Evolutionary conservation across 495 filamentous ascomycete genomes (phyloP), one percentile per base, ranked within the genome.

Genomic region (Trichoderma asperelloides): DNA sequence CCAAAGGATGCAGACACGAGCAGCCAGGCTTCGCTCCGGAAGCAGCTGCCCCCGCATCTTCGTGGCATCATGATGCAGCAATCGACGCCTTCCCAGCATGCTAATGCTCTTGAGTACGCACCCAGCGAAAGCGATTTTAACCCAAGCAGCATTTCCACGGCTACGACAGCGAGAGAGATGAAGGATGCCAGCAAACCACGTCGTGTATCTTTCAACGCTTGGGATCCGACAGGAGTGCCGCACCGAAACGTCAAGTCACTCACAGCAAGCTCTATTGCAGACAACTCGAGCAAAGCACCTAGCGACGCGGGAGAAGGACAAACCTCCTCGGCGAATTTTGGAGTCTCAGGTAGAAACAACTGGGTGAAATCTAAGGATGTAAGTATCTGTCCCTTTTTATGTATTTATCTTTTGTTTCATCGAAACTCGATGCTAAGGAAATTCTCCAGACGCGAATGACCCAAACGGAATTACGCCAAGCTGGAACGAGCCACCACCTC

Each of bases 61-160:
- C 64, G 41, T 8, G 33, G 33, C 9, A 7, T n/a, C 40, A 1
- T 21, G 2, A 7, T 47, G n/a, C 37, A 47, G 27, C 41, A 43
- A 9, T 7, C 2, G 33, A 37, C 5, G 39, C 40, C 18, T 15
- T 13, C 39, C 5, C 15, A 27, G n/a, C 13, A 47, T 33, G 30
- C 2, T 33, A 27, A 30, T 2, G n/a, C 39, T 12, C 25, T 41
- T 21, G 39, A 40, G 18, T n/a, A 27, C 41, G 21, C 40, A 0
- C 21, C 15, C 27, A 65, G 41, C 8, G 27, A 28, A 8, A 13
- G 6, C 18, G 64, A 33, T 51, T 18, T 21, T 8, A n/a, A n/a
- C 21, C 62, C 63, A 5, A 27, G 16, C 21, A 65, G 64, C 41
- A 65, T 65, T 28, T 65, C 64, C 41, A 65, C 64, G 27, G 64